phyloP scores from a whole-genome alignment of 176 grass and related monocot species.

The Otatea glauca region DNA sequence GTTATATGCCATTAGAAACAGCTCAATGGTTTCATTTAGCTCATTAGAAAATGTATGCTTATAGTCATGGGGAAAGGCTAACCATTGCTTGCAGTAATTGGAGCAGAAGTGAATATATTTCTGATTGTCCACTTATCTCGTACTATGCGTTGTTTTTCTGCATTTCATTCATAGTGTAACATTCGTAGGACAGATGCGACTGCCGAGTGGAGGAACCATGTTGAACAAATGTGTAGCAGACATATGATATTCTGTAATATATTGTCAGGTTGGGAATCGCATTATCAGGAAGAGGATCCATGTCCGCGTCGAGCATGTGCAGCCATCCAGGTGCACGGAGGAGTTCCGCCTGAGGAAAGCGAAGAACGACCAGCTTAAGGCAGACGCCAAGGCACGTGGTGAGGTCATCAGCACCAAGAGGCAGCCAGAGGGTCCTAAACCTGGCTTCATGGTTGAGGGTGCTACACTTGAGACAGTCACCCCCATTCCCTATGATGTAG shows the following conservation, averaged over 20 bases:
- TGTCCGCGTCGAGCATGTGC: conserved; percentile 70
- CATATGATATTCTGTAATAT: not conserved
- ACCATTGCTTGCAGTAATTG: not conserved
- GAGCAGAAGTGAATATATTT: not conserved
- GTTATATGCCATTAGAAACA: not conserved
- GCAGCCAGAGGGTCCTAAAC: conserved; percentile 67
- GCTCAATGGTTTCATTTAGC: not conserved
- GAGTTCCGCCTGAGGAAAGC: conserved; percentile 70
- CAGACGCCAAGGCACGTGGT: conserved; percentile 51
- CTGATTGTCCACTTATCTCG: not conserved
- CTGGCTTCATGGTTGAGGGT: conserved; percentile 77
- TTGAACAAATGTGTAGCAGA: not conserved
- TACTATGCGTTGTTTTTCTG: not conserved
- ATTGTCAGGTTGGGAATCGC: conserved; percentile 57
- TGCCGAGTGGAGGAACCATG: not conserved
- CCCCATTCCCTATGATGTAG: conserved; percentile 77
- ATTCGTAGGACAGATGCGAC: not conserved
- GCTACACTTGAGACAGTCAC: conserved; percentile 71
- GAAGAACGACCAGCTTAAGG: conserved; percentile 69
- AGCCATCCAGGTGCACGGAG: conserved; percentile 69
- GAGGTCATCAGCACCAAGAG: conserved; percentile 82
- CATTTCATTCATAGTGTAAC: not conserved
- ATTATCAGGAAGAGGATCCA: conserved; percentile 78
- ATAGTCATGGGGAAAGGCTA: not conserved
- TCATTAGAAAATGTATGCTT: not conserved